Percentiles rank a stretch among this genome's conserved stretches.
Conservation (phyloP, 352 stramenopile genomes). For the Globisporangium spiculum region DNA sequence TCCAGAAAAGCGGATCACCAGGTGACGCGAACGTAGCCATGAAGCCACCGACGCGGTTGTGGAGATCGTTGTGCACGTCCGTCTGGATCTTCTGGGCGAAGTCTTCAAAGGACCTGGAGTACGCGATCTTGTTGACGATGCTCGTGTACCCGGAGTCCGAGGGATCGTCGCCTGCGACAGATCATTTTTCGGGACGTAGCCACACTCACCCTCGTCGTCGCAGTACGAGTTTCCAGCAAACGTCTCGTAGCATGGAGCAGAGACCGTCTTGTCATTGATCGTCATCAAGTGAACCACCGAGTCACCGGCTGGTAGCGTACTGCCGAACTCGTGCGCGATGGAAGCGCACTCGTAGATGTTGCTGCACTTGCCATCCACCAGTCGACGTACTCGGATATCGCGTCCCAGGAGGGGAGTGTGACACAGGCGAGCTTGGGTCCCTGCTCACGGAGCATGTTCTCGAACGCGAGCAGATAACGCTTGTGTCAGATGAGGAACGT, state of each 20-base stretch:
- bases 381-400: conserved; percentile 39
- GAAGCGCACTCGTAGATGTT: conserved; percentile 34
- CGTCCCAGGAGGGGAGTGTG: conserved; percentile 52
- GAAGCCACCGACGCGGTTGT: conserved; percentile 14
- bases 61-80: conserved; percentile 36
- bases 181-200: conserved; percentile 30
- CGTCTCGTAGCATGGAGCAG: conserved; percentile 23
- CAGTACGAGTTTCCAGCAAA: conserved; percentile 25
- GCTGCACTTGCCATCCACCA: conserved; percentile 24
- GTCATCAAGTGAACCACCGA: conserved; percentile 8
- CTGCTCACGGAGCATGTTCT: conserved; percentile 45
- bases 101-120: conserved; percentile 26
- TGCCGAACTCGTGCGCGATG: conserved; percentile 31
- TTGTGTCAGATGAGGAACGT: conserved; percentile 45
- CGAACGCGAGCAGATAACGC: conserved; percentile 40
- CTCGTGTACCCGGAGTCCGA: conserved; percentile 35
- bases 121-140: conserved; percentile 24
- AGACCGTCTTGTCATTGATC: conserved; percentile 26
- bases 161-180: conserved; percentile 31
- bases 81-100: conserved; percentile 35
- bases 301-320: conserved; percentile 14
- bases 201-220: conserved; percentile 23
- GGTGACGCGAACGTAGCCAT: conserved; percentile 15
- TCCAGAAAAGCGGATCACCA: neutral
- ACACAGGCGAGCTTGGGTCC: conserved; percentile 30